Evolutionary conservation across 352 stramenopile genomes (phyloP).

Genomic region (Aphanomyces cochlioides): DNA sequence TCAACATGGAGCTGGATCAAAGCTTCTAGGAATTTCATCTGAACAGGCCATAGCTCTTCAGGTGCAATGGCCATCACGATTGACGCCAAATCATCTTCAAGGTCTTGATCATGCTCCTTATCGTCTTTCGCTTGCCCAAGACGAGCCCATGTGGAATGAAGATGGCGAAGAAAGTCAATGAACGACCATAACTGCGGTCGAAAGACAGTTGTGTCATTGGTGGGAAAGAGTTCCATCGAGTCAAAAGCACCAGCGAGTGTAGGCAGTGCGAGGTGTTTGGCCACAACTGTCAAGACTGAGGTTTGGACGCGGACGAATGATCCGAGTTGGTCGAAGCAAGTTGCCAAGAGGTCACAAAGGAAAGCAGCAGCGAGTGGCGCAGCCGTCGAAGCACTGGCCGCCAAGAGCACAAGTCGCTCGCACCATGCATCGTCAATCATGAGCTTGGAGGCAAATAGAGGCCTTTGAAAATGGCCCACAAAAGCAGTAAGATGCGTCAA

Average conservation of each 20-base stretch:
- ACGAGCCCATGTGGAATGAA: not conserved
- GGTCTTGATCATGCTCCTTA: slow-evolving; percentile 35
- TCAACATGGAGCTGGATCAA: slow-evolving; percentile 50
- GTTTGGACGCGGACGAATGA: slow-evolving; percentile 54
- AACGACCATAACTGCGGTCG: slow-evolving; percentile 1
- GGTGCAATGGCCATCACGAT: slow-evolving; percentile 53
- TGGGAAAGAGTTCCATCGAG: slow-evolving; percentile 1
- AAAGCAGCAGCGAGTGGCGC: slow-evolving; percentile 40
- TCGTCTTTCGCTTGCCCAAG: not conserved
- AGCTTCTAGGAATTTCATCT: slow-evolving; percentile 56
- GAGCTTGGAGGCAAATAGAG: slow-evolving; percentile 53
- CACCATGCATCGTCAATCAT: slow-evolving; percentile 53
- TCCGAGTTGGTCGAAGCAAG: slow-evolving; percentile 60
- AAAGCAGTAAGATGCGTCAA: slow-evolving; percentile 52
- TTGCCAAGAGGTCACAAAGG: slow-evolving; percentile 44
- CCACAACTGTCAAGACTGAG: not conserved
- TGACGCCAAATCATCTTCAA: slow-evolving; percentile 58
- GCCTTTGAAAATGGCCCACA: slow-evolving; percentile 46
- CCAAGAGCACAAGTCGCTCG: slow-evolving; percentile 46
- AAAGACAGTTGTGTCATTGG: not conserved
- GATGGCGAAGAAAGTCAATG: not conserved
- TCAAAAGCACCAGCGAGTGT: not conserved
- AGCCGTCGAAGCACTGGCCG: slow-evolving; percentile 38
- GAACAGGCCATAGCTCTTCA: slow-evolving; percentile 55
- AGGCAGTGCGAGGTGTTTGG: slow-evolving; percentile 19